Conservation (phyloP, 2,329 filamentous ascomycete species). For the Diaporthe velutina region DNA sequence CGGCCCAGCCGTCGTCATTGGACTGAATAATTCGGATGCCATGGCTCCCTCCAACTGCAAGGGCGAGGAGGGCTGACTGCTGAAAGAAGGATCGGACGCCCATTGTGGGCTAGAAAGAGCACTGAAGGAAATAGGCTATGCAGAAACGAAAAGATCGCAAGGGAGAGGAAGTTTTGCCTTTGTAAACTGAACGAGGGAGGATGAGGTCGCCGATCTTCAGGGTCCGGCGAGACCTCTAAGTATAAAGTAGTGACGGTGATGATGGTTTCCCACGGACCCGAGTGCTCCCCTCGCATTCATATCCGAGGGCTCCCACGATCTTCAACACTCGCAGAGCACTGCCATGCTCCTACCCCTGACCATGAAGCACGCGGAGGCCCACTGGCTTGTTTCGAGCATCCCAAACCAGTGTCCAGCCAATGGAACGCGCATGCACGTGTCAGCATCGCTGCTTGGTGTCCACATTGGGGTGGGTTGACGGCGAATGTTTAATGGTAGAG, state of each 20-base stretch:
- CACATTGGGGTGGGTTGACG: constrained; percentile 16
- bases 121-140: not conserved
- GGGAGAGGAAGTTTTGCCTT: not conserved
- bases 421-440: constrained; percentile 8
- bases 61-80: constrained; percentile 30
- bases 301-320: constrained; percentile 13
- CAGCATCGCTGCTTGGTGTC: constrained; percentile 20
- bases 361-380: constrained; percentile 24
- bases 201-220: not conserved
- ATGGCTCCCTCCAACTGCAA: constrained; percentile 22
- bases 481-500: constrained; percentile 12
- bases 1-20: constrained; percentile 83
- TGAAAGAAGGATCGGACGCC: constrained; percentile 37
- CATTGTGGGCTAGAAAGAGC: constrained; percentile 11
- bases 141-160: not conserved
- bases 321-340: not conserved
- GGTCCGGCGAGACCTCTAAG: constrained; percentile 1
- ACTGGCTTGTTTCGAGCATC: constrained; percentile 23
- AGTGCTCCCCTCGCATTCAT: not conserved
- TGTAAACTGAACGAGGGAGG: not conserved
- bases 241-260: not conserved
- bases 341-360: constrained; percentile 25
- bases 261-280: not conserved
- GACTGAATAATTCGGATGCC: constrained; percentile 67
- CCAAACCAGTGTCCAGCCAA: not conserved